phyloP scores from a whole-genome alignment of 768 basidiomycete genomes.

The Tulasnella calospora region DNA sequence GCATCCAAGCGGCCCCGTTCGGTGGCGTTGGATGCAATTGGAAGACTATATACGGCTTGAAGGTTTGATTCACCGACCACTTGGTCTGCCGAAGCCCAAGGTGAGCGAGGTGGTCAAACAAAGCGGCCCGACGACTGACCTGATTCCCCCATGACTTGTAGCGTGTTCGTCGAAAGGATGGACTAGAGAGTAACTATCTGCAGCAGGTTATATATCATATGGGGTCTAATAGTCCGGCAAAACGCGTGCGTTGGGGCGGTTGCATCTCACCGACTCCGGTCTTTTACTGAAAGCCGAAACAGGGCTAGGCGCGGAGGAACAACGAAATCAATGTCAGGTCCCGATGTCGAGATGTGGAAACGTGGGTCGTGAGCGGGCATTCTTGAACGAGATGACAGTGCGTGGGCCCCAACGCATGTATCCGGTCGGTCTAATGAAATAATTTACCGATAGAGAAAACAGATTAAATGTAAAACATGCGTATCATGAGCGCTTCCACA shows the following conservation, averaged over 20 bases:
- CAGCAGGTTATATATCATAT: not conserved
- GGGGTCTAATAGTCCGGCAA: not conserved
- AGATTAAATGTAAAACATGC: not conserved
- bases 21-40: not conserved
- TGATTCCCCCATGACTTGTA: not conserved
- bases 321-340: not conserved
- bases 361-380: not conserved
- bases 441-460: not conserved
- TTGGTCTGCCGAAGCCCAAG: not conserved
- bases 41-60: not conserved
- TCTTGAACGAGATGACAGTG: not conserved
- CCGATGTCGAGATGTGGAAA: not conserved
- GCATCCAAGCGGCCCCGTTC: not conserved
- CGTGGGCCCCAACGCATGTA: not conserved
- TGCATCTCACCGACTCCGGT: not conserved
- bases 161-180: not conserved
- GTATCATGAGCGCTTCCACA: not conserved
- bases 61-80: not conserved
- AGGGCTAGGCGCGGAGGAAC: not conserved
- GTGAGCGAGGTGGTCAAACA: not conserved
- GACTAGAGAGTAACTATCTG: not conserved
- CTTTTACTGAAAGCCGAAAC: not conserved
- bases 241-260: not conserved
- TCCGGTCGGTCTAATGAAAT: not conserved
- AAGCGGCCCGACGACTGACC: not conserved